phyloP scores from a whole-genome alignment of 257 asterid genomes.

The Jaltomata sinuosa region DNA sequence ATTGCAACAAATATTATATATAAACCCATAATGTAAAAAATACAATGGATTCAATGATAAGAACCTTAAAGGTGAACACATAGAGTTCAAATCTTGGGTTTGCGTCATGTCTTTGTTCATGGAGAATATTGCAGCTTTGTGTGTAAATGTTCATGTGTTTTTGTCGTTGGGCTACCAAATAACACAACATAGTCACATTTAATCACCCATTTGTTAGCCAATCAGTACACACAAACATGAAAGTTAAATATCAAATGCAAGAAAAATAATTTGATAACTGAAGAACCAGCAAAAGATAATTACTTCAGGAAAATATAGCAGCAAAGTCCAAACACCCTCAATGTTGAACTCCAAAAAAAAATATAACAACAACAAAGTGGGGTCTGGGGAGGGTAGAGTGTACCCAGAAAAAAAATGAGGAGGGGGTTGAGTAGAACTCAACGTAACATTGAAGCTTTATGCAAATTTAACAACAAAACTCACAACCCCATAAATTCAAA shows the following conservation, averaged over 20 bases:
- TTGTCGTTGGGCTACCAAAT: constrained; percentile 27
- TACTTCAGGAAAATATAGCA: background rate
- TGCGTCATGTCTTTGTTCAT: no score
- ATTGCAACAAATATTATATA: no score
- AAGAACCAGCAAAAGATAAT: background rate
- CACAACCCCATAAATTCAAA: no score
- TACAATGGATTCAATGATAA: no score
- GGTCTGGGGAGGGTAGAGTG: background rate
- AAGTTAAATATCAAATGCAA: background rate
- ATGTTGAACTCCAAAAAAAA: background rate
- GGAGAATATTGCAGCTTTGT: no score
- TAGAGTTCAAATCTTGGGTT: no score
- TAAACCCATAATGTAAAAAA: no score
- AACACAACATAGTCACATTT: background rate
- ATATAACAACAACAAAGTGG: no score
- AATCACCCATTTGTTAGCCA: background rate
- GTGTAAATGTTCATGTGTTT: no score
- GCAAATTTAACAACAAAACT: background rate
- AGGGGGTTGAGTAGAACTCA: background rate
- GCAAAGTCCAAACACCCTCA: background rate
- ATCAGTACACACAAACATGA: background rate
- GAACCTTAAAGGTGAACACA: no score
- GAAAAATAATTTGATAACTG: background rate
- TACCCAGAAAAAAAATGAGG: background rate
- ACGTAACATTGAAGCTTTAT: no score